phyloP scores from a whole-genome alignment of 257 asterid species.

The Anisodus acutangulus region DNA sequence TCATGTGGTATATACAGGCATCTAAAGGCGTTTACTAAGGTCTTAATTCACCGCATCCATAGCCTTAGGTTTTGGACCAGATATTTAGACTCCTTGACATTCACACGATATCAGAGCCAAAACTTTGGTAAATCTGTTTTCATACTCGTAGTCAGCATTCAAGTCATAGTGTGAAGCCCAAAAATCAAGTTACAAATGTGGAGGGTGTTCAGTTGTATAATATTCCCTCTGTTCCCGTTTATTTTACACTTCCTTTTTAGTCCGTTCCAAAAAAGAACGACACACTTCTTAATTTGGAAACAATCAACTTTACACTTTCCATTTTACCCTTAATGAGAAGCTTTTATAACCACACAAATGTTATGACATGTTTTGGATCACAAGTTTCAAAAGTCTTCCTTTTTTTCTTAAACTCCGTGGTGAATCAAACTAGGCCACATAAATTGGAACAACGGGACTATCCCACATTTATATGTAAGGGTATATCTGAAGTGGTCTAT shows the following conservation, averaged over 20 bases:
- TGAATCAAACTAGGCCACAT: neutral
- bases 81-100: neutral
- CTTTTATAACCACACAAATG: neutral
- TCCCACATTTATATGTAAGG: neutral
- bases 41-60: neutral
- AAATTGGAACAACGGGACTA: neutral
- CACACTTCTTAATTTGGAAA: neutral
- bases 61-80: neutral
- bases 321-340: neutral
- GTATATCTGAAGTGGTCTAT: neutral
- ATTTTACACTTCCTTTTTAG: neutral
- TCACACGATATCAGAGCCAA: constrained; percentile 16
- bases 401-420: neutral
- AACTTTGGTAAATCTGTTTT: neutral
- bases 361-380: neutral
- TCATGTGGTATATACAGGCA: neutral
- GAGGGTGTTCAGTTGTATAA: neutral
- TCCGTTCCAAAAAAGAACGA: neutral
- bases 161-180: neutral
- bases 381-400: neutral
- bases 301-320: neutral
- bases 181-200: neutral
- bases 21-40: neutral
- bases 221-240: neutral
- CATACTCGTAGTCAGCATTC: constrained; percentile 4